These are phyloP conservation scores for Xylaria flabelliformis DNA, from an alignment of 495 filamentous ascomycete genomes.

Conservation along the genomic window DNA sequence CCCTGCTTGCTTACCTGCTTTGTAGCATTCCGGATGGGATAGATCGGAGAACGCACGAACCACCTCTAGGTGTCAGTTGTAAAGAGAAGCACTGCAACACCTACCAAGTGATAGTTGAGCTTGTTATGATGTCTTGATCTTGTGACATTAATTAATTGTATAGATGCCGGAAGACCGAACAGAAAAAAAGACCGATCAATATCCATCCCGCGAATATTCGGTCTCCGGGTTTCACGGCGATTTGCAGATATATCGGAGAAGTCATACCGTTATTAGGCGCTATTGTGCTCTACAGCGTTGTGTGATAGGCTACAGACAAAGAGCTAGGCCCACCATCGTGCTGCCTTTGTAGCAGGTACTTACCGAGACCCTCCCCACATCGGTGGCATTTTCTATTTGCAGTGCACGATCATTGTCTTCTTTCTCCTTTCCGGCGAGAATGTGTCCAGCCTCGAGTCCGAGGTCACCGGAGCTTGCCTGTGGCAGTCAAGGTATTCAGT, in stretches of 20 bases:
- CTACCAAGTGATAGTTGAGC: not conserved
- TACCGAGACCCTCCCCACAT: not conserved
- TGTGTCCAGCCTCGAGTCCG: not conserved
- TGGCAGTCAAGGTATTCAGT: not conserved
- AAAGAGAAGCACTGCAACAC: not conserved
- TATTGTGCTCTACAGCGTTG: not conserved
- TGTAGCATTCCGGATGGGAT: not conserved
- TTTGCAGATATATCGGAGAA: not conserved
- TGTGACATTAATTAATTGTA: not conserved
- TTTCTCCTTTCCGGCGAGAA: not conserved
- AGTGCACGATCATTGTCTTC: not conserved
- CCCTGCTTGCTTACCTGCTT: not conserved
- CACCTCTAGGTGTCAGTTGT: not conserved
- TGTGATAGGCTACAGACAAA: constrained; percentile 2
- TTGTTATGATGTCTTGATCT: not conserved
- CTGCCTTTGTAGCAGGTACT: constrained; percentile 1
- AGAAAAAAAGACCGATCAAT: not conserved
- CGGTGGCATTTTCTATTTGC: not conserved
- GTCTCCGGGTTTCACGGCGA: not conserved
- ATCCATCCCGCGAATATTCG: constrained; percentile 1
- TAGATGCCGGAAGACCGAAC: not conserved
- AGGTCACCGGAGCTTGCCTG: not conserved
- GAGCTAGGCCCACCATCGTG: not conserved
- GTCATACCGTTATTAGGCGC: not conserved
- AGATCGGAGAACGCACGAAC: not conserved